phyloP scores from a whole-genome alignment of 805 yeast species.

The Suhomyces kilbournensis region DNA sequence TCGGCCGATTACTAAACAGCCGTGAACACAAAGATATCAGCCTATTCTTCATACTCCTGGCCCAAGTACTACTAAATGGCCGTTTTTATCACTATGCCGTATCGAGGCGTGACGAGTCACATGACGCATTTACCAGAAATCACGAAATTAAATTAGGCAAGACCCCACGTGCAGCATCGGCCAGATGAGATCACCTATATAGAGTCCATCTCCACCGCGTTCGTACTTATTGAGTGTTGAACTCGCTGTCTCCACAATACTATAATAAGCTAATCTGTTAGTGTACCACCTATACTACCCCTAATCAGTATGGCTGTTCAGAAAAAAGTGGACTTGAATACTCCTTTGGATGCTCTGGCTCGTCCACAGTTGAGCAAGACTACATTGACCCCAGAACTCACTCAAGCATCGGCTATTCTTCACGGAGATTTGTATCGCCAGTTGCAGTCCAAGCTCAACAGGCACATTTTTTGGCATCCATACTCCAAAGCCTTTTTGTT shows the following conservation, averaged over 20 bases:
- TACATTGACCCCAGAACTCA: conserved; percentile 51
- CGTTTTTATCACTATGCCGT: background rate
- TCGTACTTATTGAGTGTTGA: too few species aligned
- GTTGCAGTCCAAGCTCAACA: conserved; percentile 47
- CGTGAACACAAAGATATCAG: background rate
- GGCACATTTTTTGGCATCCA: conserved; percentile 46
- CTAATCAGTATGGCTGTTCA: conserved; percentile 38
- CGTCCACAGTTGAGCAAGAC: conserved; percentile 52
- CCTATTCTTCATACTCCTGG: background rate
- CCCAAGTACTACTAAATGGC: background rate
- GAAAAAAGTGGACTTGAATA: conserved; percentile 48
- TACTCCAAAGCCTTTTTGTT: conserved; percentile 26
- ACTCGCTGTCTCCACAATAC: too few species aligned
- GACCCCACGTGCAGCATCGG: conserved; percentile 6
- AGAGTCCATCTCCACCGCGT: conserved; percentile 1
- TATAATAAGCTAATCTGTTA: too few species aligned
- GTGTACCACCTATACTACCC: background rate
- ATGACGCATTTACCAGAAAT: background rate
- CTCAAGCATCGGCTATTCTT: conserved; percentile 59
- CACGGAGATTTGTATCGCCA: conserved; percentile 59
- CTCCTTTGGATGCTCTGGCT: conserved; percentile 52
- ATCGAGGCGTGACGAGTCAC: background rate
- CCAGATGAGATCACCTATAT: background rate
- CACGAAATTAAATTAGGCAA: conserved; percentile 3
- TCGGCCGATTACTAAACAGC: background rate